phyloP scores from a whole-genome alignment of 2,329 filamentous ascomycete genomes.

The Diaporthe sp. region DNA sequence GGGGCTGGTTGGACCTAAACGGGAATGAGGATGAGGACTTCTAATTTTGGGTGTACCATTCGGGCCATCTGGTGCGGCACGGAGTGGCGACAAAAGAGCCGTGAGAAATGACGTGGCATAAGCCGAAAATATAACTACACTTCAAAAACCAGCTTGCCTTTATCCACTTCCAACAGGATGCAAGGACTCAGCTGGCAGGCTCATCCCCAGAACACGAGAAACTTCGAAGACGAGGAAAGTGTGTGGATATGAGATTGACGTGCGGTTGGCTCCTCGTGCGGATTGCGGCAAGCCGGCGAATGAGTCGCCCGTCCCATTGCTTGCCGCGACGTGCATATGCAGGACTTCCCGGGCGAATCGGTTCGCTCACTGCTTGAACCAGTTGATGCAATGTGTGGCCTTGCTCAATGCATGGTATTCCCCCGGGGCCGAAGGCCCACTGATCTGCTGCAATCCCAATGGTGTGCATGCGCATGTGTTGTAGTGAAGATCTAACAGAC shows the following conservation, averaged over 20 bases:
- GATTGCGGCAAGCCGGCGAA: constrained; percentile 21
- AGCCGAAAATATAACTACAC: not conserved
- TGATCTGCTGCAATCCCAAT: not conserved
- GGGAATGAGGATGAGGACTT: not conserved
- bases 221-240: not conserved
- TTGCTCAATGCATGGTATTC: constrained; percentile 6
- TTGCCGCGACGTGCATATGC: constrained; percentile 15
- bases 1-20: not conserved
- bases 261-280: not conserved
- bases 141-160: not conserved
- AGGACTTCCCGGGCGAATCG: not conserved
- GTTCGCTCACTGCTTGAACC: not conserved
- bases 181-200: not conserved
- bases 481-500: not conserved
- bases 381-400: not conserved
- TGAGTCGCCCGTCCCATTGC: not conserved
- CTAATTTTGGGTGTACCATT: constrained; percentile 3
- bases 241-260: not conserved
- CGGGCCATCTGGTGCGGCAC: not conserved
- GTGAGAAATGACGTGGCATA: constrained; percentile 12
- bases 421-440: not conserved
- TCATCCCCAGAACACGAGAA: not conserved
- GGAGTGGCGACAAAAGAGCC: not conserved
- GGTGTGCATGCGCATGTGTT: not conserved
- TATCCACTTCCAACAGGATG: not conserved